Evolutionary conservation across 2,329 filamentous ascomycete species (phyloP).

Genomic region (Botrytis paeoniae): DNA sequence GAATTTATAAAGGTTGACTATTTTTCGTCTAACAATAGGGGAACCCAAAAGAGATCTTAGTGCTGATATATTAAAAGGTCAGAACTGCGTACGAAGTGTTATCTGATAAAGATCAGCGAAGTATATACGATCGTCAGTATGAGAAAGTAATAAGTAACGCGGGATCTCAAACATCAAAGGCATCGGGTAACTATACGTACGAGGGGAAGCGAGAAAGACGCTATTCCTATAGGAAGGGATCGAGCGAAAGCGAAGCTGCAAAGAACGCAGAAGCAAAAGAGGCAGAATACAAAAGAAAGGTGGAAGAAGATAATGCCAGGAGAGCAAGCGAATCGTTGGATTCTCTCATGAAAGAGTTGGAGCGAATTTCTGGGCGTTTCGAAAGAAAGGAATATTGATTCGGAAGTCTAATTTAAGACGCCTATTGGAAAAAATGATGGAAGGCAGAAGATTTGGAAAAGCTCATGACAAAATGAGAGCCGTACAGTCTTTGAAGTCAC

Average conservation of each 20-base stretch:
- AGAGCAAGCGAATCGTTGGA: conserved; percentile 3
- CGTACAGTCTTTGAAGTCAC: not conserved
- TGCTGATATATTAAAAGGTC: not conserved
- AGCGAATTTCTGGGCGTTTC: not conserved
- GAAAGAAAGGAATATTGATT: conserved; percentile 1
- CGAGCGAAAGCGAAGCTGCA: not conserved
- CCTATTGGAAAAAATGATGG: not conserved
- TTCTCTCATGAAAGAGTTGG: conserved; percentile 10
- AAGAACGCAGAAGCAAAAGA: not conserved
- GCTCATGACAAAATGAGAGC: not conserved
- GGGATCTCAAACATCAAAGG: not conserved
- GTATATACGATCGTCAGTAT: not conserved
- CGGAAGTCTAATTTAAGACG: too few species aligned
- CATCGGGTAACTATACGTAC: not conserved
- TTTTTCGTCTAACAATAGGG: not conserved
- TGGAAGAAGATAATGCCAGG: not conserved
- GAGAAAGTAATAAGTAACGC: not conserved
- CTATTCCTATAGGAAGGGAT: not conserved
- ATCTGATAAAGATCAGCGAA: conserved; percentile 1
- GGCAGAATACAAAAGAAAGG: not conserved
- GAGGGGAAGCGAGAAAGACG: conserved; percentile 1
- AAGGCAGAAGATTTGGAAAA: not conserved
- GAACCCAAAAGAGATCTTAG: not conserved
- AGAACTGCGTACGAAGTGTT: conserved; percentile 6
- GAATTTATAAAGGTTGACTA: conserved; percentile 9